Evolutionary conservation across 352 stramenopile species (phyloP), one percentile per base, ranked within the genome.

Genomic region (Pythium guiyangense): DNA sequence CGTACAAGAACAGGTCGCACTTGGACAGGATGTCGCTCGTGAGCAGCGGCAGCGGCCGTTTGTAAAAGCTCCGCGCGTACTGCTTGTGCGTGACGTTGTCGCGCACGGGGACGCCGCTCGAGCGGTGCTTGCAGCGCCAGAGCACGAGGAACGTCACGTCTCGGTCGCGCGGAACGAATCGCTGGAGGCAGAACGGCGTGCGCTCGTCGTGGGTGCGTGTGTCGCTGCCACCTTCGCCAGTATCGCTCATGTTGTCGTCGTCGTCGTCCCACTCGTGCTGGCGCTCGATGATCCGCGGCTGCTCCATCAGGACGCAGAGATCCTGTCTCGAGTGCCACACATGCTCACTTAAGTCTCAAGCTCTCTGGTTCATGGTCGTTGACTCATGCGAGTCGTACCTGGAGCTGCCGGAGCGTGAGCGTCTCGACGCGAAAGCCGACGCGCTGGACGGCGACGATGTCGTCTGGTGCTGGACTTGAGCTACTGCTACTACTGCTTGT

Each of bases 111-210:
- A 22, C 12, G 18, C 54, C 40, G 12, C 59, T 42, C 5, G 26
- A 54, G 20, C 60, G 49, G 2, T 53, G 53, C 9, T 60, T 49
- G 50, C 45, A 67, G 25, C 65, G 66, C 74, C 70, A 84, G 9
- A 84, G 40, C 2, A 73, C 63, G 11, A 85, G 55, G 53, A 82
- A 87, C 18, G 50, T 70, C 31, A 64, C 50, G 29, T 67, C 50
- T 4, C 62, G 62, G 12, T 76, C 62, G 3, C 61, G 49, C 20
- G 66, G 46, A 29, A 85, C 42, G 45, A 71, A 67, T 20, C 50
- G 53, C 27, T 88, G 77, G 3, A 88, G 39, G 27, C 77, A 85
- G 44, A 85, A 85, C 14, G 60, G 54, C n/a, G 34, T 27, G 22
- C 11, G 12, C 20, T 51, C 25, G 25, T 14, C 14, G 8, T 15